Evolutionary conservation across 768 basidiomycete genomes (phyloP).

Genomic region (Piloderma croceum): DNA sequence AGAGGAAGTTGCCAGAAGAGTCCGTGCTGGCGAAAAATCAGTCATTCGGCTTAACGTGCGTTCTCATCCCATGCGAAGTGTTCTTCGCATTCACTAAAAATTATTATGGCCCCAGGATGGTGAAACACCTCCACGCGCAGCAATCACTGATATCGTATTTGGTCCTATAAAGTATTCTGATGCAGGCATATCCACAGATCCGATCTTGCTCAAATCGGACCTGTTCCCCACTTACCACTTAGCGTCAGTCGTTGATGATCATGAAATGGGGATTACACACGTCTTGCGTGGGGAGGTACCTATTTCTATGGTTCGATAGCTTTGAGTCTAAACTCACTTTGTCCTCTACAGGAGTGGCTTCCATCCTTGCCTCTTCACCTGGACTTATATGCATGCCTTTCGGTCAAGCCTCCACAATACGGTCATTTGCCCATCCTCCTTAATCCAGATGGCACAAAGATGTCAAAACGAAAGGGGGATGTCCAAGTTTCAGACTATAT

Average conservation of each 20-base stretch:
- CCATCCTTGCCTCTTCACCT: conserved; percentile 89
- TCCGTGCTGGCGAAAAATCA: conserved; percentile 69
- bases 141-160: conserved; percentile 69
- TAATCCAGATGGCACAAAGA: conserved; percentile 87
- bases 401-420: conserved; percentile 68
- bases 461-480: conserved; percentile 92
- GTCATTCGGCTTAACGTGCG: conserved; percentile 86
- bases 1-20: conserved; percentile 74
- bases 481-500: conserved; percentile 84
- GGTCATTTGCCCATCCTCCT: conserved; percentile 89
- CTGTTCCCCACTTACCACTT: conserved; percentile 94
- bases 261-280: conserved; percentile 94
- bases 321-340: background rate
- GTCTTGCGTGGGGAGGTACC: conserved; percentile 88
- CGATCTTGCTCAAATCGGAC: conserved; percentile 88
- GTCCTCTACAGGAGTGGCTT: conserved; percentile 77
- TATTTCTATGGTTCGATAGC: background rate
- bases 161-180: conserved; percentile 69
- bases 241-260: conserved; percentile 93
- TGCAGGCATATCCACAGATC: conserved; percentile 79
- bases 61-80: conserved; percentile 2
- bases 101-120: conserved; percentile 41
- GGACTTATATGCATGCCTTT: conserved; percentile 78
- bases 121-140: conserved; percentile 44
- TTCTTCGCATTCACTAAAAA: background rate